These are phyloP conservation scores for Yarrowia hollandica DNA, from an alignment of 805 yeast species.

Conservation along the genomic window DNA sequence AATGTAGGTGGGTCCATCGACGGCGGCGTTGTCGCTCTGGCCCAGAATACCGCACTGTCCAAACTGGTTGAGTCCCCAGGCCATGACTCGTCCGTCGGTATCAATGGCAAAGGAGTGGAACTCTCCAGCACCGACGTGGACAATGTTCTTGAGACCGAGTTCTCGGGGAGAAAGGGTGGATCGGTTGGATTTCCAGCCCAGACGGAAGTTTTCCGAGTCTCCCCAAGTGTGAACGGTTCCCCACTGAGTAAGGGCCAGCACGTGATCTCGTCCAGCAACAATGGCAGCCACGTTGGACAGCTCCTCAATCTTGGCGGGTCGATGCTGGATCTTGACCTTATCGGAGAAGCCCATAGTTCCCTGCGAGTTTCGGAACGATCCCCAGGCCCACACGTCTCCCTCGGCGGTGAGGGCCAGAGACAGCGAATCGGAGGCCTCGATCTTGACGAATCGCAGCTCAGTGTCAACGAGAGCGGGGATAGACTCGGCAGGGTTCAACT, in stretches of 20 bases:
- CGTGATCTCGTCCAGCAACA: constrained; percentile 91
- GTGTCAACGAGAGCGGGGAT: constrained; percentile 76
- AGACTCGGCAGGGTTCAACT: constrained; percentile 82
- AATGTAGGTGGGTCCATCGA: constrained; percentile 74
- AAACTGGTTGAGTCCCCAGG: constrained; percentile 97
- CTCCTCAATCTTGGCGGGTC: constrained; percentile 63
- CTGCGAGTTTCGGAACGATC: constrained; percentile 75
- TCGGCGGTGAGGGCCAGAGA: constrained; percentile 75
- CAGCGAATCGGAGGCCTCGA: constrained; percentile 90
- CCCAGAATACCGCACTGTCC: constrained; percentile 91
- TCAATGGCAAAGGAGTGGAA: constrained; percentile 94
- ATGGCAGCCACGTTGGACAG: constrained; percentile 73
- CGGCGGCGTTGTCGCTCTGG: constrained; percentile 66
- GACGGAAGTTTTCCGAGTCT: constrained; percentile 87
- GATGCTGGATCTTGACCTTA: constrained; percentile 59
- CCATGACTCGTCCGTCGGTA: constrained; percentile 62
- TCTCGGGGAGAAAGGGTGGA: constrained; percentile 61
- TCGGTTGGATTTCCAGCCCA: constrained; percentile 66
- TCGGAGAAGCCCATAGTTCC: constrained; percentile 83
- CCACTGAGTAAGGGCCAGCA: constrained; percentile 75
- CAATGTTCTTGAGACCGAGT: constrained; percentile 78
- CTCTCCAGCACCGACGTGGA: constrained; percentile 86
- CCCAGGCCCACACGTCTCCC: constrained; percentile 97
- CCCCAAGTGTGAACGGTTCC: constrained; percentile 98
- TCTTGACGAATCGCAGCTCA: constrained; percentile 62